These are phyloP conservation scores for Ustilago tritici DNA, from an alignment of 1,284 basidiomycete species.

Conservation along the genomic window DNA sequence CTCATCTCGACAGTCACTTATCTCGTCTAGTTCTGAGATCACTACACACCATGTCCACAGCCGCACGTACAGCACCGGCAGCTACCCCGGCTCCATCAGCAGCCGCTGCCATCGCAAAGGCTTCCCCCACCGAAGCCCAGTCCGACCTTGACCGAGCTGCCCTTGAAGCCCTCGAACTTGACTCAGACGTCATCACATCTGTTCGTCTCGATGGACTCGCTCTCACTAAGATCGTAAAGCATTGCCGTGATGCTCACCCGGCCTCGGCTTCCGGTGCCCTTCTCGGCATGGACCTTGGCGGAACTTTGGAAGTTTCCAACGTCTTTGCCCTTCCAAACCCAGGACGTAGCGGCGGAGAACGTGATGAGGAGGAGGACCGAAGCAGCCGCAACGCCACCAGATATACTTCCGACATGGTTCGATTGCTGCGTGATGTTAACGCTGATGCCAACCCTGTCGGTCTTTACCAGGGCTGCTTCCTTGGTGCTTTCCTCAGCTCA, in stretches of 20 bases:
- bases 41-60: slow-evolving; percentile 31
- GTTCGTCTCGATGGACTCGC: slow-evolving; percentile 67
- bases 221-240: slow-evolving; percentile 69
- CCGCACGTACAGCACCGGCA: slow-evolving; percentile 30
- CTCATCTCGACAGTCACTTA: slow-evolving; percentile 11
- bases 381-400: slow-evolving; percentile 65
- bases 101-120: slow-evolving; percentile 23
- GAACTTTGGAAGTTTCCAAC: slow-evolving; percentile 67
- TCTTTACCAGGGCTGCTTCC: slow-evolving; percentile 97
- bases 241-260: slow-evolving; percentile 68
- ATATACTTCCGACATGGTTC: slow-evolving; percentile 87
- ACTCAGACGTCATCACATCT: slow-evolving; percentile 62
- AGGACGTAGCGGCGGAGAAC: slow-evolving; percentile 49
- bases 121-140: slow-evolving; percentile 30
- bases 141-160: slow-evolving; percentile 53
- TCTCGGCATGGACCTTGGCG: slow-evolving; percentile 67
- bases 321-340: slow-evolving; percentile 64
- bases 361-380: slow-evolving; percentile 64
- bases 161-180: slow-evolving; percentile 60
- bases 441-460: slow-evolving; percentile 95
- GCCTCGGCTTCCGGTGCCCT: slow-evolving; percentile 63
- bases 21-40: slow-evolving; percentile 11
- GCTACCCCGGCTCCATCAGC: slow-evolving; percentile 19
- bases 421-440: slow-evolving; percentile 88
- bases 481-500: slow-evolving; percentile 74